Conservation (phyloP, 306 rosid species). For the Mimosa pudica region DNA sequence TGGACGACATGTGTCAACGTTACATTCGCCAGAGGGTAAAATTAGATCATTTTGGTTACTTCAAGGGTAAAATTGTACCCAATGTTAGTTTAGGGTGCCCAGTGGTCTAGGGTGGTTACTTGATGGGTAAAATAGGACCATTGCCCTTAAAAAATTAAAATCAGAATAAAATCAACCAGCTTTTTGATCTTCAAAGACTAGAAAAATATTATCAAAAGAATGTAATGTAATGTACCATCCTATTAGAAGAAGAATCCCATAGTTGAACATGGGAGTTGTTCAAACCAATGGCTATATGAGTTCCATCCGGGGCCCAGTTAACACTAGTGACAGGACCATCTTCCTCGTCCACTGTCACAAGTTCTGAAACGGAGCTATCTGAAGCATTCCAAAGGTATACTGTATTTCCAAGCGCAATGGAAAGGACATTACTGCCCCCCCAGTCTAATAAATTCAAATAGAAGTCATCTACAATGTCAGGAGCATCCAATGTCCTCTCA, state of each 20-base stretch:
- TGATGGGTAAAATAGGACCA: too few relatives aligned
- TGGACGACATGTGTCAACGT: too few relatives aligned
- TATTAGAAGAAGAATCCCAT: slow-evolving; percentile 55
- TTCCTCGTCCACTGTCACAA: slow-evolving; percentile 58
- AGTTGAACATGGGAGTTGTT: slow-evolving; percentile 61
- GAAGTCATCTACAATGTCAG: slow-evolving; percentile 62
- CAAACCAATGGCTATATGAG: slow-evolving; percentile 60
- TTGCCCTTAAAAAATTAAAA: background rate
- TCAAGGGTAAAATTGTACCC: too few relatives aligned
- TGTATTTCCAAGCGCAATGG: slow-evolving; percentile 63
- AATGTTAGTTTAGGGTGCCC: too few relatives aligned
- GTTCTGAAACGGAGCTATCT: slow-evolving; percentile 56
- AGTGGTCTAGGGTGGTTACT: too few relatives aligned
- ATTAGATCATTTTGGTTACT: too few relatives aligned
- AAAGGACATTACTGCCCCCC: slow-evolving; percentile 59
- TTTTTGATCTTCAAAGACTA: background rate
- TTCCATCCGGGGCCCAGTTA: slow-evolving; percentile 69
- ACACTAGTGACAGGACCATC: slow-evolving; percentile 62
- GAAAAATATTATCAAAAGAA: background rate
- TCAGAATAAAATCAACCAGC: background rate
- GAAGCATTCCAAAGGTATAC: slow-evolving; percentile 64
- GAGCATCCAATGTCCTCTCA: slow-evolving; percentile 70
- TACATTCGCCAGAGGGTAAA: too few relatives aligned
- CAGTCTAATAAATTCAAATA: slow-evolving; percentile 66
- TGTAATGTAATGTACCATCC: slow-evolving; percentile 41